A percentile compares a stretch with the other conserved stretches of the same genome.
Conservation (phyloP, 192 early-diverging fungal genomes). For the Backusella morwellensis region DNA sequence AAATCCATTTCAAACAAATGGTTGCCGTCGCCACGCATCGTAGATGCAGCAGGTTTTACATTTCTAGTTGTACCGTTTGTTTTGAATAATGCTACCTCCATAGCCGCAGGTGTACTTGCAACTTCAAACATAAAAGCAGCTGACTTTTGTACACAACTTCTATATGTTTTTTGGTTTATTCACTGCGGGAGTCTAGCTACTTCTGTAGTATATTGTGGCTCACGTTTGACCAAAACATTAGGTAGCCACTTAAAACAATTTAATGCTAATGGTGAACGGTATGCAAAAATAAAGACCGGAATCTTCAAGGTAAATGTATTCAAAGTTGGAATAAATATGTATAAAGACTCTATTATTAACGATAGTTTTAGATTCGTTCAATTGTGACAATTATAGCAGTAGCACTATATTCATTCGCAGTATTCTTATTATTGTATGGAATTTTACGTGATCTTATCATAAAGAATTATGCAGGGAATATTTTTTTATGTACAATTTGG, state of each 20-base stretch:
- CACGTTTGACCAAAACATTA: slow-evolving; percentile 11
- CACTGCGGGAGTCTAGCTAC: slow-evolving; percentile 7
- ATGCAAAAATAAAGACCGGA: slow-evolving; percentile 16
- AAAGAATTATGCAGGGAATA: background rate
- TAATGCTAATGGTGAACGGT: slow-evolving; percentile 9
- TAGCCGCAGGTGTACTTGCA: slow-evolving; percentile 18
- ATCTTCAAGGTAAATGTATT: slow-evolving; percentile 12
- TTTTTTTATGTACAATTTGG: slow-evolving; percentile 21
- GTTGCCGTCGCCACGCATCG: slow-evolving; percentile 18
- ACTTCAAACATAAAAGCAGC: slow-evolving; percentile 6
- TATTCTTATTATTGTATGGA: slow-evolving; percentile 33
- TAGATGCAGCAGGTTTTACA: slow-evolving; percentile 19
- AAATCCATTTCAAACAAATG: slow-evolving; percentile 16
- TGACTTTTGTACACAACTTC: slow-evolving; percentile 5
- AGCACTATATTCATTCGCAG: slow-evolving; percentile 19
- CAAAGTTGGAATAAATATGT: background rate
- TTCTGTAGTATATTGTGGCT: slow-evolving; percentile 13
- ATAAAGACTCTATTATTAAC: background rate
- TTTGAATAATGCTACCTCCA: slow-evolving; percentile 16
- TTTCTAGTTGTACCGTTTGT: slow-evolving; percentile 20
- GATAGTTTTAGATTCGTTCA: slow-evolving; percentile 3
- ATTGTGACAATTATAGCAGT: slow-evolving; percentile 13
- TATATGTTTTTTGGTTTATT: slow-evolving; percentile 33
- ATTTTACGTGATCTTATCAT: slow-evolving; percentile 23
- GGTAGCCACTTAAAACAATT: slow-evolving; percentile 11